Conservation (phyloP, 805 yeast genomes). For the Lachancea fermentati region DNA sequence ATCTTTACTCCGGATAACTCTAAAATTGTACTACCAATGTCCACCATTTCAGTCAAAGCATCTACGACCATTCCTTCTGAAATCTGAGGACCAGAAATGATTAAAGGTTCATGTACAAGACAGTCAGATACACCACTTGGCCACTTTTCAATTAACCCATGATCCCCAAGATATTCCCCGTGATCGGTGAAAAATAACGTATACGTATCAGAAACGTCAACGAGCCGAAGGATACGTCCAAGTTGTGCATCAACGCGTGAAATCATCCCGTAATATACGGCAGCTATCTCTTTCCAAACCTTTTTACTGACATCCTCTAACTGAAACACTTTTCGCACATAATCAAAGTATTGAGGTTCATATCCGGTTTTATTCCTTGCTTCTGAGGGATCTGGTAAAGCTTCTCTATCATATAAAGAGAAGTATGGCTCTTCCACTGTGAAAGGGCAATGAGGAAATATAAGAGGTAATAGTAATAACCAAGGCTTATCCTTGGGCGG, state of each 20-base stretch:
- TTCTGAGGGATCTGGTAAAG: constrained; percentile 10
- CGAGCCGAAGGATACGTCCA: constrained; percentile 10
- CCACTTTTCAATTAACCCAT: constrained; percentile 18
- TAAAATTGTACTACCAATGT: constrained; percentile 12
- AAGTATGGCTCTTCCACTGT: constrained; percentile 16
- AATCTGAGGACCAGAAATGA: constrained; percentile 10
- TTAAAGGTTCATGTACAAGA: constrained; percentile 11
- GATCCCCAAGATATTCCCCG: constrained; percentile 18
- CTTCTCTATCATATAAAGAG: constrained; percentile 12
- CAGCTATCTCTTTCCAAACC: constrained; percentile 14
- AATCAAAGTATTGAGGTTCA: constrained; percentile 7
- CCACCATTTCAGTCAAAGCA: constrained; percentile 14
- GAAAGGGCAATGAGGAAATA: constrained; percentile 19
- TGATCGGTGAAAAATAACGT: constrained; percentile 17
- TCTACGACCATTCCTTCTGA: constrained; percentile 7
- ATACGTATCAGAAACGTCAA: constrained; percentile 5
- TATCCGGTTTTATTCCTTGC: constrained; percentile 9
- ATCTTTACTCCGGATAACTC: constrained; percentile 8
- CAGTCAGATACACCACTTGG: constrained; percentile 16
- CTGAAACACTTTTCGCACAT: constrained; percentile 2
- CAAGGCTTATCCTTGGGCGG: constrained; percentile 13
- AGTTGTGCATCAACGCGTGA: constrained; percentile 14
- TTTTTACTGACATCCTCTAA: constrained; percentile 4
- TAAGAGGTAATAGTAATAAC: constrained; percentile 14
- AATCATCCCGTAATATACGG: constrained; percentile 18